A percentile compares a stretch with the other conserved stretches of the same genome.
Conservation (phyloP, 2,329 filamentous ascomycete species). For the Fusarium sarcochroum region DNA sequence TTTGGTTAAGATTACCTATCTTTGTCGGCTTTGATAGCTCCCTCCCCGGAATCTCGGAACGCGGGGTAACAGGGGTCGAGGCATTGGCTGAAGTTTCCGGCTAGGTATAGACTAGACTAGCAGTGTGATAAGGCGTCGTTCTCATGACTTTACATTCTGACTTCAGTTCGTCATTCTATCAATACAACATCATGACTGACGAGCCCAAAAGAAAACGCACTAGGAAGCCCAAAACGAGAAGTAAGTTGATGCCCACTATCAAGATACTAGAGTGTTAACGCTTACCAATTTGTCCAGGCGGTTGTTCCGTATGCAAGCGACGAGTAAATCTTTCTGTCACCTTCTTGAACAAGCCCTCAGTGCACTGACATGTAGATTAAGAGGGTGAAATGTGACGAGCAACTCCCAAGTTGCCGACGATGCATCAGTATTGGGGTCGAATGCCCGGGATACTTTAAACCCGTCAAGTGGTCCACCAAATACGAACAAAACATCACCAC, state of each 20-base stretch:
- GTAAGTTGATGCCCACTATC: background rate
- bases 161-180: background rate
- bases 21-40: background rate
- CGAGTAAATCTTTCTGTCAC: slow-evolving; percentile 10
- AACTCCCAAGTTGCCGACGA: slow-evolving; percentile 21
- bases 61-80: too few species aligned
- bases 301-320: slow-evolving; percentile 30
- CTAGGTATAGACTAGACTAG: too few species aligned
- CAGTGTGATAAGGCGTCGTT: background rate
- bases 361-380: background rate
- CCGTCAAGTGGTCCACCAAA: slow-evolving; percentile 34
- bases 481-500: slow-evolving; percentile 11
- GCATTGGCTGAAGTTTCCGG: background rate
- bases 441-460: slow-evolving; percentile 33
- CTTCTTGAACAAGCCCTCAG: rapidly evolving
- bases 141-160: too few species aligned
- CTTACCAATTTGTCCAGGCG: slow-evolving; percentile 4
- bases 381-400: slow-evolving; percentile 40
- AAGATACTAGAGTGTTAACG: too few species aligned
- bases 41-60: background rate
- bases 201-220: background rate
- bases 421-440: slow-evolving; percentile 24
- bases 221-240: slow-evolving; percentile 21
- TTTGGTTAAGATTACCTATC: background rate
- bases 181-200: background rate